phyloP scores from a whole-genome alignment of 495 filamentous ascomycete genomes.

The Hypoxylon rickii region DNA sequence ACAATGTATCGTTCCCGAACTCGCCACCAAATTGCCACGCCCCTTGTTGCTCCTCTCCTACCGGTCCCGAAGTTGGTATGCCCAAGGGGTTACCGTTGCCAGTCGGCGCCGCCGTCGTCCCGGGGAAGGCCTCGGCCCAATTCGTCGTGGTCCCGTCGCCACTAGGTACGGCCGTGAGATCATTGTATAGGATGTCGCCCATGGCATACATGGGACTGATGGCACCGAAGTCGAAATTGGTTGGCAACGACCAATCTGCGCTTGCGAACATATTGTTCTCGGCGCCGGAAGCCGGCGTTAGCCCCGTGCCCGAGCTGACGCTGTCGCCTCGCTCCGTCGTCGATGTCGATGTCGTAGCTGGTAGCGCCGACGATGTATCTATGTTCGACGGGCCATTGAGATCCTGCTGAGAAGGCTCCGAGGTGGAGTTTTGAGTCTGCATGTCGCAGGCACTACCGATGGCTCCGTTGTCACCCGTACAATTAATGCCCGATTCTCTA shows the following conservation, averaged over 20 bases:
- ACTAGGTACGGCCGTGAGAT: constrained; percentile 44
- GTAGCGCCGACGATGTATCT: constrained; percentile 3
- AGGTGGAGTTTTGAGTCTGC: constrained; percentile 31
- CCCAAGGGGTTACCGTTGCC: constrained; percentile 9
- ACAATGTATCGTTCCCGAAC: constrained; percentile 58
- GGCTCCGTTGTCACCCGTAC: constrained; percentile 10
- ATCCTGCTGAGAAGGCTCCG: constrained; percentile 22
- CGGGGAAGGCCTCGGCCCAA: constrained; percentile 26
- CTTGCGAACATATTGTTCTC: constrained; percentile 25
- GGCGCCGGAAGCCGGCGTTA: constrained; percentile 24
- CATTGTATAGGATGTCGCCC: constrained; percentile 57
- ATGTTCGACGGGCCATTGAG: constrained; percentile 16
- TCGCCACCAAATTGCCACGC: constrained; percentile 46
- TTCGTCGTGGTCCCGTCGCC: constrained; percentile 26
- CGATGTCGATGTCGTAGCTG: too few relatives aligned
- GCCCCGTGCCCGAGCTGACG: constrained; percentile 19
- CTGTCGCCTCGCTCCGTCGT: constrained; percentile 21
- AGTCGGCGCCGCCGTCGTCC: constrained; percentile 9
- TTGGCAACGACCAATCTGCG: constrained; percentile 42
- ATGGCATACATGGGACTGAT: constrained; percentile 60
- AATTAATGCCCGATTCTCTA: constrained; percentile 16
- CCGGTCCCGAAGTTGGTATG: constrained; percentile 7
- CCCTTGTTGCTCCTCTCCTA: constrained; percentile 4
- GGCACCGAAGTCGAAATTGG: constrained; percentile 50
- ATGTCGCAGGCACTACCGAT: constrained; percentile 23